Conservation (phyloP, 2,329 filamentous ascomycete genomes). For the Penicillium verrucosum region DNA sequence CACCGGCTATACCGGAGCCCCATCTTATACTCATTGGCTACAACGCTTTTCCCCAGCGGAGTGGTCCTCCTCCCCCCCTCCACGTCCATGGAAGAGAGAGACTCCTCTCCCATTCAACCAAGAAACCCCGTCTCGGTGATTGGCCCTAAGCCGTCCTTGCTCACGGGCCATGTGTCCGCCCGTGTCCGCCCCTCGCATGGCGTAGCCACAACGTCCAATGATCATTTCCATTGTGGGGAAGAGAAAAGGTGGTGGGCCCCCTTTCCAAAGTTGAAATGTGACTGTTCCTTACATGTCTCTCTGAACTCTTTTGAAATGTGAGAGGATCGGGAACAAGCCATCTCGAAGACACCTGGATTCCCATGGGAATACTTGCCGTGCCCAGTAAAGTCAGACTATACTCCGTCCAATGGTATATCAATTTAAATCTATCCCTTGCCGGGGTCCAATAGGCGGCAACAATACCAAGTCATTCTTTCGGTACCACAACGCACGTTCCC, state of each 20-base stretch:
- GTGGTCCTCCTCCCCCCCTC: not conserved
- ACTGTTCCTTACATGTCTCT: constrained; percentile 10
- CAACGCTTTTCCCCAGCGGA: not conserved
- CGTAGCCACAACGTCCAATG: constrained; percentile 18
- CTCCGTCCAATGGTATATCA: not conserved
- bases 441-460: not conserved
- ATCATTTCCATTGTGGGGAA: constrained; percentile 12
- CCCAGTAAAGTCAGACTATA: not conserved
- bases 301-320: not conserved
- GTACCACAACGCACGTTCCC: not conserved
- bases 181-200: constrained; percentile 29
- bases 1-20: constrained; percentile 7
- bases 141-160: constrained; percentile 7
- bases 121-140: constrained; percentile 7
- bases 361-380: not conserved
- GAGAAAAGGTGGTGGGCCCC: constrained; percentile 16
- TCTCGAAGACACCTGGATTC: not conserved
- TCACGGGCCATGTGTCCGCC: constrained; percentile 27
- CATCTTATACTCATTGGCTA: not conserved
- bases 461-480: not conserved
- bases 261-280: constrained; percentile 7
- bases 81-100: not conserved
- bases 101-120: constrained; percentile 3
- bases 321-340: not conserved
- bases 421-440: not conserved